Evolutionary conservation across 2,329 filamentous ascomycete genomes (phyloP).

Genomic region (Periconia macrospinosa): DNA sequence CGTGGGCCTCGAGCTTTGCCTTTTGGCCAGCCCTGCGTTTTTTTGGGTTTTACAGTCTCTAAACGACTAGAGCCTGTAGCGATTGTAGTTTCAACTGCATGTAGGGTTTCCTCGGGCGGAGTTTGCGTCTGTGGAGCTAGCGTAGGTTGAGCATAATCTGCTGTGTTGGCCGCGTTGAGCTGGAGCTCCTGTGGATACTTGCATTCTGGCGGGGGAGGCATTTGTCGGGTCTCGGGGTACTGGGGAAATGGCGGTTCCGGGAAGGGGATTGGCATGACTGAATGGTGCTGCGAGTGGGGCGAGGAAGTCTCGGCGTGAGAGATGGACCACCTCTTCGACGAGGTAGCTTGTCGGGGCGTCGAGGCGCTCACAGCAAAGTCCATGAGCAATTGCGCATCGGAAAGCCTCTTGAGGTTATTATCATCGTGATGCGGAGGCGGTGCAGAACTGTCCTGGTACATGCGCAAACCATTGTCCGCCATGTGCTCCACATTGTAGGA

Average conservation of each 20-base stretch:
- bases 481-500: constrained; percentile 45
- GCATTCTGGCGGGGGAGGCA: constrained; percentile 16
- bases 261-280: constrained; percentile 15
- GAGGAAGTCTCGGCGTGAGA: constrained; percentile 18
- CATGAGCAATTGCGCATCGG: constrained; percentile 51
- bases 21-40: constrained; percentile 49
- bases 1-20: constrained; percentile 49
- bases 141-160: constrained; percentile 11
- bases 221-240: constrained; percentile 9
- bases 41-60: constrained; percentile 31
- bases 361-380: constrained; percentile 44
- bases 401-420: constrained; percentile 35
- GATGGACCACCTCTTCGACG: constrained; percentile 32
- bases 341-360: constrained; percentile 29
- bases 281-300: constrained; percentile 8
- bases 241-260: constrained; percentile 8
- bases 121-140: constrained; percentile 42
- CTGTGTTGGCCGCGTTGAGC: constrained; percentile 5
- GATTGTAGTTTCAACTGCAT: constrained; percentile 11
- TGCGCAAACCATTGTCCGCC: constrained; percentile 36
- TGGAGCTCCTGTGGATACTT: constrained; percentile 16
- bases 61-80: constrained; percentile 9
- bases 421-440: constrained; percentile 31
- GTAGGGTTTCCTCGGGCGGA: constrained; percentile 40
- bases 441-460: constrained; percentile 24